Percentiles rank a stretch among this genome's conserved stretches.
These are phyloP conservation scores for Russula compacta DNA, from an alignment of 768 basidiomycete species.

Conservation along the genomic window DNA sequence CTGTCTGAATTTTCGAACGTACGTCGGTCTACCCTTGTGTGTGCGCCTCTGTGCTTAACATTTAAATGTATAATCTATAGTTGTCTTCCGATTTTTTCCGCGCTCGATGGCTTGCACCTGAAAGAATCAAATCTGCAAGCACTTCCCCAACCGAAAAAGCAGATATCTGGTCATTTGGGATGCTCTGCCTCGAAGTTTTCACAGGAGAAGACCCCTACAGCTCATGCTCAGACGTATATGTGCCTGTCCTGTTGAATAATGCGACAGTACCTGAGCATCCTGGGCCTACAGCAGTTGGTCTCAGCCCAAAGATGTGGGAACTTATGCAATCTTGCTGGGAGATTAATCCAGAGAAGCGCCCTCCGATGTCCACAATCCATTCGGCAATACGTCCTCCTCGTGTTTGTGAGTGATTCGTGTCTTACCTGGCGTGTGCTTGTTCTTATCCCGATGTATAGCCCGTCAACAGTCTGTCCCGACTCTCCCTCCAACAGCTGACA, in stretches of 20 bases:
- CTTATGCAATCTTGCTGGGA: slow-evolving; percentile 13
- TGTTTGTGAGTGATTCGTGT: background rate
- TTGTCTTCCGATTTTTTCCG: slow-evolving; percentile 23
- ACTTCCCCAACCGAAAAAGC: background rate
- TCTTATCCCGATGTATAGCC: background rate
- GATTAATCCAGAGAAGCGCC: background rate
- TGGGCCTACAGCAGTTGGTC: background rate
- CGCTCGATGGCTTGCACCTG: slow-evolving; percentile 12
- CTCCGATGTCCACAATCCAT: background rate
- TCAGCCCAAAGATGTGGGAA: slow-evolving; percentile 12
- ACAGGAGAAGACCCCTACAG: slow-evolving; percentile 10
- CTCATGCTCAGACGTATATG: background rate
- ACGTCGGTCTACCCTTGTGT: background rate
- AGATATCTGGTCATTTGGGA: slow-evolving; percentile 15
- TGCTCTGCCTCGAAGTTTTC: slow-evolving; percentile 10
- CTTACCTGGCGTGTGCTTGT: background rate
- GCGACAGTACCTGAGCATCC: slow-evolving; percentile 1
- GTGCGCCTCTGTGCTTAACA: background rate
- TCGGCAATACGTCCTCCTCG: background rate
- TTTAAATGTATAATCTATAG: slow-evolving; percentile 4
- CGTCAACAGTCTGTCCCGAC: background rate
- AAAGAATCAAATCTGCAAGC: background rate
- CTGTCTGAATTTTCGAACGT: slow-evolving; percentile 25
- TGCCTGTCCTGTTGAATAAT: background rate
- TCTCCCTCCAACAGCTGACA: background rate